phyloP scores from a whole-genome alignment of 768 basidiomycete genomes.

The Hortiboletus flavorubellus region DNA sequence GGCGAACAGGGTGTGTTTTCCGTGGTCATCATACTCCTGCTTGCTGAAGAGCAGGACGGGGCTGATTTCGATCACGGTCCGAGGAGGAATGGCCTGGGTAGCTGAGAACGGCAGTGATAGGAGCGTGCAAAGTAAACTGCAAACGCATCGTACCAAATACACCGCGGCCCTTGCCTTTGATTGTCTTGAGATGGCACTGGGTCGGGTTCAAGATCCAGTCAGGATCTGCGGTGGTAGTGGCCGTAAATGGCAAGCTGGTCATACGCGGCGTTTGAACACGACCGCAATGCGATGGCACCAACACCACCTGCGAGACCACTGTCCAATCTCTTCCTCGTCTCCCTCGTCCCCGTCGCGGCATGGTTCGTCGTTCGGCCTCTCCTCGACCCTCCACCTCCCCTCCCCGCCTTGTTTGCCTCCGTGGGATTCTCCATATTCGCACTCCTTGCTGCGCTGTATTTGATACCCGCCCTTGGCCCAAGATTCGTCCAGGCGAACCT shows the following conservation, averaged over 20 bases:
- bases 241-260: slow-evolving; percentile 12
- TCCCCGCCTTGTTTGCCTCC: slow-evolving; percentile 74
- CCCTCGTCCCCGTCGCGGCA: slow-evolving; percentile 61
- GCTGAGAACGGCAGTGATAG: slow-evolving; percentile 31
- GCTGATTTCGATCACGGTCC: slow-evolving; percentile 75
- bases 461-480: slow-evolving; percentile 81
- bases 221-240: background rate
- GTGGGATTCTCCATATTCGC: slow-evolving; percentile 84
- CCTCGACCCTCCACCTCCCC: slow-evolving; percentile 61
- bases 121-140: background rate
- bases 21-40: slow-evolving; percentile 67
- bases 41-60: slow-evolving; percentile 77
- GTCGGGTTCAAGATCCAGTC: slow-evolving; percentile 39
- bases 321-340: slow-evolving; percentile 48
- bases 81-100: slow-evolving; percentile 36
- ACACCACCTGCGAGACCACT: slow-evolving; percentile 44
- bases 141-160: slow-evolving; percentile 51
- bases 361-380: slow-evolving; percentile 77
- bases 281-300: slow-evolving; percentile 19
- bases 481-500: slow-evolving; percentile 79
- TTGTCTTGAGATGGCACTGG: slow-evolving; percentile 45
- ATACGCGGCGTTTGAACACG: background rate
- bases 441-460: slow-evolving; percentile 67
- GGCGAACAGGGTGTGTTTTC: slow-evolving; percentile 62
- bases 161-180: slow-evolving; percentile 53